phyloP scores from a whole-genome alignment of 2,329 filamentous ascomycete genomes.

The Cercospora zeina region DNA sequence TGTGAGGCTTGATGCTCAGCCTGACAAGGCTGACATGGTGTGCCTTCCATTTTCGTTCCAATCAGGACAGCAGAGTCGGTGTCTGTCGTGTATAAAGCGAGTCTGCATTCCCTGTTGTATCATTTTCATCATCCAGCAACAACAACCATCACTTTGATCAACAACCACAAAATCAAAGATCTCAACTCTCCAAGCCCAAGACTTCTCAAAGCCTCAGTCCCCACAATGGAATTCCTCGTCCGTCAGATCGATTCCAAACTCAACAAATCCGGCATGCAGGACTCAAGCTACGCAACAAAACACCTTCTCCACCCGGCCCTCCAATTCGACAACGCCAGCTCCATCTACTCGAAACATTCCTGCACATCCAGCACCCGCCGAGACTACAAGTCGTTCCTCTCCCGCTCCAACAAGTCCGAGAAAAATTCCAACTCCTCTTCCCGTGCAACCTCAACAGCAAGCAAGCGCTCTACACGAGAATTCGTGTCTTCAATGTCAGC shows the following conservation, averaged over 20 bases:
- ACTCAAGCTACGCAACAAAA: background rate
- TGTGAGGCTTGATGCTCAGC: constrained; percentile 15
- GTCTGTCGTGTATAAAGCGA: background rate
- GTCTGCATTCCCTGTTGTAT: background rate
- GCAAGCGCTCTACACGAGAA: constrained; percentile 12
- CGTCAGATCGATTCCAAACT: constrained; percentile 18
- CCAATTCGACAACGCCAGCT: constrained; percentile 3
- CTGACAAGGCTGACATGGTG: constrained; percentile 9
- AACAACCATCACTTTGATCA: background rate
- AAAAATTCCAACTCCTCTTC: background rate
- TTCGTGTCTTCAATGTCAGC: constrained; percentile 9
- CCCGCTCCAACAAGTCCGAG: background rate
- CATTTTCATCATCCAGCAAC: constrained; percentile 5
- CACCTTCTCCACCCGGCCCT: constrained; percentile 1
- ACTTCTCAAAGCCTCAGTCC: background rate
- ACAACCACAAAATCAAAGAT: background rate
- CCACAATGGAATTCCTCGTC: constrained; percentile 16
- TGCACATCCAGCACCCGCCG: background rate
- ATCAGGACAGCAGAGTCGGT: background rate
- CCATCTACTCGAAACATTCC: constrained; percentile 11
- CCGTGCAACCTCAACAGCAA: constrained; percentile 5
- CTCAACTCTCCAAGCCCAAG: background rate
- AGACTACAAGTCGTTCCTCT: constrained; percentile 7
- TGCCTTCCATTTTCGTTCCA: background rate
- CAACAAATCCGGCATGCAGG: constrained; percentile 16